Evolutionary conservation across 2,329 filamentous ascomycete genomes (phyloP).

Genomic region (Rutstroemia sp.): DNA sequence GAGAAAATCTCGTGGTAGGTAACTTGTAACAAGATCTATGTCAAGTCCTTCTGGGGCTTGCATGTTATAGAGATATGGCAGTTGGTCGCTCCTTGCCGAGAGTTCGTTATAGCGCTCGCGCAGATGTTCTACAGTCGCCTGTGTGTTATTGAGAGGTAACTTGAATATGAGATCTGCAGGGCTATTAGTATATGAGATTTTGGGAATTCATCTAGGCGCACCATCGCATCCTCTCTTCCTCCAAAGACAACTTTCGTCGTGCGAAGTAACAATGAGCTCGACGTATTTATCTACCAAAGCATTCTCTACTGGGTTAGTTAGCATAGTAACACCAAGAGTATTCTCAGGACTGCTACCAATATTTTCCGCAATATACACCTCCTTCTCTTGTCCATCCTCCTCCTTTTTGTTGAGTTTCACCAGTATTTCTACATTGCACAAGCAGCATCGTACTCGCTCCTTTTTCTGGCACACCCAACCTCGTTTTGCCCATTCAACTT

Average conservation of each 20-base stretch:
- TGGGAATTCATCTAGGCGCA: conserved; percentile 36
- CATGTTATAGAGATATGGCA: conserved; percentile 57
- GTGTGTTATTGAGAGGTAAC: conserved; percentile 55
- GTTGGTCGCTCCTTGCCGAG: conserved; percentile 43
- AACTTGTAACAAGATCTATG: conserved; percentile 41
- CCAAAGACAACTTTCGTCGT: conserved; percentile 82
- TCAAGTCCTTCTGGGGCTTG: conserved; percentile 43
- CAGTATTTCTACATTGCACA: conserved; percentile 77
- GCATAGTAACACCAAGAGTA: conserved; percentile 15
- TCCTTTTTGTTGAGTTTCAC: conserved; percentile 65
- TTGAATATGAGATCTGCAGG: conserved; percentile 49
- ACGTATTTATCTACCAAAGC: conserved; percentile 71
- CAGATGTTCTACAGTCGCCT: conserved; percentile 49
- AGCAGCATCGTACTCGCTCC: conserved; percentile 77
- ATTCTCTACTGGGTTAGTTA: conserved; percentile 37
- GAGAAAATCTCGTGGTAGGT: conserved; percentile 46
- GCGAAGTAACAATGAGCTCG: conserved; percentile 64
- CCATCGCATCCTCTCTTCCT: conserved; percentile 79
- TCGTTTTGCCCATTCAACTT: conserved; percentile 89
- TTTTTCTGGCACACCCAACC: conserved; percentile 83
- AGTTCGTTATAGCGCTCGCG: conserved; percentile 60
- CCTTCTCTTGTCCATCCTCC: conserved; percentile 47
- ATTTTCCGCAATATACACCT: conserved; percentile 50
- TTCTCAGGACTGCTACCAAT: conserved; percentile 39
- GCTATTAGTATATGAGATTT: conserved; percentile 9